Percentiles rank a stretch among this genome's conserved stretches.
These are phyloP conservation scores for Salvia splendens DNA, from an alignment of 257 asterid species.

Conservation along the genomic window DNA sequence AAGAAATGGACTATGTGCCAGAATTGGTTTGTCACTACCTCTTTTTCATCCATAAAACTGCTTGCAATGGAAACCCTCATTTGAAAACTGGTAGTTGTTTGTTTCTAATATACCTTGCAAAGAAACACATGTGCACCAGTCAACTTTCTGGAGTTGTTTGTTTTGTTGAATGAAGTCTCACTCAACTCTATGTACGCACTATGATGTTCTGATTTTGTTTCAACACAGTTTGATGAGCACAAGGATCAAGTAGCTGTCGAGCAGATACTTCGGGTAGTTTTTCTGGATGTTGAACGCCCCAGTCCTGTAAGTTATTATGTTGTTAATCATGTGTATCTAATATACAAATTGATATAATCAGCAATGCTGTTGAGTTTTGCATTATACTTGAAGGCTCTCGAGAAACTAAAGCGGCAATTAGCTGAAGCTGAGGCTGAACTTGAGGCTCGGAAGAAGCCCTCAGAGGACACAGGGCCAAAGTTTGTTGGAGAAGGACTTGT, in stretches of 20 bases:
- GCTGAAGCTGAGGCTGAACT: constrained; percentile 91
- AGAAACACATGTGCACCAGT: not conserved
- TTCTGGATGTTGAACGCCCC: constrained; percentile 77
- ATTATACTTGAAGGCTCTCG: constrained; percentile 58
- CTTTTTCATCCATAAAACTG: constrained; percentile 7
- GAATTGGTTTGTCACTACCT: constrained; percentile 69
- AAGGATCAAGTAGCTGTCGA: constrained; percentile 91
- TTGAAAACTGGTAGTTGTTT: not conserved
- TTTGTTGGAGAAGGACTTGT: constrained; percentile 92
- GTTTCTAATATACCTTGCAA: not conserved
- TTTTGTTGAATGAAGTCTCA: constrained; percentile 6
- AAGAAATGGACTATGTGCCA: constrained; percentile 81
- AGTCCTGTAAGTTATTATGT: constrained; percentile 58
- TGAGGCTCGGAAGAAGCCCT: constrained; percentile 79
- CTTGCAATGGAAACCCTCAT: constrained; percentile 8
- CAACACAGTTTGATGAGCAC: constrained; percentile 82
- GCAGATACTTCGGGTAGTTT: constrained; percentile 84
- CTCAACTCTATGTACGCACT: constrained; percentile 22
- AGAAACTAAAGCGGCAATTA: constrained; percentile 69
- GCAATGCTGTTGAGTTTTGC: constrained; percentile 12
- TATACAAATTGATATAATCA: constrained; percentile 22
- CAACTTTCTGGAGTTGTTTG: constrained; percentile 1
- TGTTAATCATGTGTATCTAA: not conserved
- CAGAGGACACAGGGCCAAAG: constrained; percentile 70
- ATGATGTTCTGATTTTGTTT: constrained; percentile 21